phyloP scores from a whole-genome alignment of 2,329 filamentous ascomycete genomes.

The Cladophialophora immunda region DNA sequence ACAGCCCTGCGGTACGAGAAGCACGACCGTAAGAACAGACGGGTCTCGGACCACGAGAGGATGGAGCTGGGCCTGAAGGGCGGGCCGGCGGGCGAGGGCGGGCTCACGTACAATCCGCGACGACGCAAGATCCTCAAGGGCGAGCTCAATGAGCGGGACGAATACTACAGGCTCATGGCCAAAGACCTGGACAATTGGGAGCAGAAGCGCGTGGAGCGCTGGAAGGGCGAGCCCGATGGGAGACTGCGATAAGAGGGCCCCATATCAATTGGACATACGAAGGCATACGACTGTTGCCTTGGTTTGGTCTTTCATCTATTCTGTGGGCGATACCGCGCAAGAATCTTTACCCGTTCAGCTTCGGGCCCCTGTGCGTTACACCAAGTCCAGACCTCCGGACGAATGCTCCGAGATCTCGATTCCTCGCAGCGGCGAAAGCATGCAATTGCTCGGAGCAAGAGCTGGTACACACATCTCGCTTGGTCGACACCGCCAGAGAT shows the following conservation, averaged over 20 bases:
- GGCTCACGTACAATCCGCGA: conserved; percentile 66
- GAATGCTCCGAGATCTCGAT: background rate
- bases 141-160: conserved; percentile 50
- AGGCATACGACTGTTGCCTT: background rate
- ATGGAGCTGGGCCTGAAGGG: conserved; percentile 77
- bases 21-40: conserved; percentile 86
- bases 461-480: background rate
- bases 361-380: background rate
- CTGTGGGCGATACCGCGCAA: background rate
- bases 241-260: conserved; percentile 72
- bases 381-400: background rate
- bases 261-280: too few species aligned
- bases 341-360: background rate
- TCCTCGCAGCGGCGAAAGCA: background rate
- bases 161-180: conserved; percentile 71
- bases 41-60: conserved; percentile 85
- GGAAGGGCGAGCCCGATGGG: conserved; percentile 90
- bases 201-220: conserved; percentile 89
- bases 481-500: background rate
- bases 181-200: conserved; percentile 97
- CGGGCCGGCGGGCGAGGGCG: conserved; percentile 77
- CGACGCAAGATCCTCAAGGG: conserved; percentile 44
- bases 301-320: background rate
- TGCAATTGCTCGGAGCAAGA: background rate
- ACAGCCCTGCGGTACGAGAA: conserved; percentile 93